Evolutionary conservation across 2,329 filamentous ascomycete genomes (phyloP).

Genomic region (Thielaviopsis populi): DNA sequence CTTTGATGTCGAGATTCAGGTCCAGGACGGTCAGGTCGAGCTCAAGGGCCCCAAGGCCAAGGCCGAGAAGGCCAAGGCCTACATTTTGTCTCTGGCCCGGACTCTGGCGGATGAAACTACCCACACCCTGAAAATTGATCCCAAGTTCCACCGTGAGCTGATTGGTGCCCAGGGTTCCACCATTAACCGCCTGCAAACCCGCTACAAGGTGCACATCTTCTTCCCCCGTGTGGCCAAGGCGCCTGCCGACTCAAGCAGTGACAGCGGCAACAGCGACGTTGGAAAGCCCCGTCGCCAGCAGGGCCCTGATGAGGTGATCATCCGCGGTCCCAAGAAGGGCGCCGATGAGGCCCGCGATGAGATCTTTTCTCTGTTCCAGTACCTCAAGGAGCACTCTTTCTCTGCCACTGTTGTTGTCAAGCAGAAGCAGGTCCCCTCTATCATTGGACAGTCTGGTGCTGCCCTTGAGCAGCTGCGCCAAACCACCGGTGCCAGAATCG

Average conservation of each 20-base stretch:
- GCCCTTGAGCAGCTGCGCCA: constrained; percentile 84
- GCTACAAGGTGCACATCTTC: constrained; percentile 89
- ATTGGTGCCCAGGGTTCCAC: constrained; percentile 79
- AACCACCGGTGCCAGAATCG: constrained; percentile 73
- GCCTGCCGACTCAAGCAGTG: constrained; percentile 38
- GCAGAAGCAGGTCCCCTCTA: constrained; percentile 79
- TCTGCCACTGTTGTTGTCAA: constrained; percentile 69
- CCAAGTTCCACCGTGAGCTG: constrained; percentile 85
- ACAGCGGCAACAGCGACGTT: constrained; percentile 51
- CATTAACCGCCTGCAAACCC: constrained; percentile 81
- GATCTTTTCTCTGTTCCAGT: constrained; percentile 76
- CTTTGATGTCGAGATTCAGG: constrained; percentile 64
- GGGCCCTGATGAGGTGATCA: constrained; percentile 70
- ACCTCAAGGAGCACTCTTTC: constrained; percentile 74
- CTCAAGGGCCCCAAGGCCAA: constrained; percentile 93
- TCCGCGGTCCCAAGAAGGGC: constrained; percentile 83
- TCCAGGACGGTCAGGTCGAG: constrained; percentile 86
- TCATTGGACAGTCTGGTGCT: constrained; percentile 81
- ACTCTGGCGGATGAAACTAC: constrained; percentile 84
- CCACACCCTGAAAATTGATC: constrained; percentile 74
- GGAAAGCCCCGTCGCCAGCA: constrained; percentile 56
- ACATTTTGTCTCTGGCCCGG: constrained; percentile 65
- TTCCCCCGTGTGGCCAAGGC: constrained; percentile 62
- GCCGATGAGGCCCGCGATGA: constrained; percentile 87
- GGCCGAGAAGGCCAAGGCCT: constrained; percentile 68